These are phyloP conservation scores for Citrus medica DNA, from an alignment of 345 rosid genomes.

Conservation along the genomic window DNA sequence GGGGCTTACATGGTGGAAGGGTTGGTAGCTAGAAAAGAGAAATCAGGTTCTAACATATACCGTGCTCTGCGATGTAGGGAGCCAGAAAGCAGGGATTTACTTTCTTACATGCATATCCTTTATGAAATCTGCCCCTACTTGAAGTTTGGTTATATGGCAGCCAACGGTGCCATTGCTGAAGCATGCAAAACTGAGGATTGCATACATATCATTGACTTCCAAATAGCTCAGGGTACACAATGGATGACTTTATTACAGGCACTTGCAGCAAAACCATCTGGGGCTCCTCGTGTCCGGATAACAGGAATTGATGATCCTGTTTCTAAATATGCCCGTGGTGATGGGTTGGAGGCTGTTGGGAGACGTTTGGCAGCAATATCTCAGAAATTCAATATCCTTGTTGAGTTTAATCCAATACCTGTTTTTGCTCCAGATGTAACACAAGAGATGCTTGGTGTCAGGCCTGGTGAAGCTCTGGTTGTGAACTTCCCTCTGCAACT, in stretches of 20 bases:
- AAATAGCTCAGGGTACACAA: conserved; percentile 63
- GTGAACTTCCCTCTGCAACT: conserved; percentile 72
- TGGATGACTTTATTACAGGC: conserved; percentile 76
- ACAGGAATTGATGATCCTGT: conserved; percentile 71
- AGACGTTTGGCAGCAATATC: conserved; percentile 44
- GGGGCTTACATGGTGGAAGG: conserved; percentile 75
- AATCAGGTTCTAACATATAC: conserved; percentile 45
- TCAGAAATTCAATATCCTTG: conserved; percentile 44
- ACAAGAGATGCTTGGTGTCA: conserved; percentile 55
- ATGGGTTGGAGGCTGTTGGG: conserved; percentile 50
- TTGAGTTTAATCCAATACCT: conserved; percentile 58
- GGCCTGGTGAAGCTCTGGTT: conserved; percentile 62
- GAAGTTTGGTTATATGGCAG: conserved; percentile 82
- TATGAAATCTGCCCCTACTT: conserved; percentile 75
- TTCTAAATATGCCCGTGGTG: conserved; percentile 46
- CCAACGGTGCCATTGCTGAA: conserved; percentile 77
- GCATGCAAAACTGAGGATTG: conserved; percentile 57
- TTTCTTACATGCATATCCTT: conserved; percentile 55
- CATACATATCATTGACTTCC: conserved; percentile 70
- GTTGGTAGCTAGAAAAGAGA: conserved; percentile 58
- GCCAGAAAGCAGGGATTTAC: conserved; percentile 61
- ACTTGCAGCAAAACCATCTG: conserved; percentile 62
- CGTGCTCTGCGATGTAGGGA: conserved; percentile 48
- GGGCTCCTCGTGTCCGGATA: conserved; percentile 63
- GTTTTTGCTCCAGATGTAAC: conserved; percentile 52